These are phyloP conservation scores for Gymnopilus junonius DNA, from an alignment of 768 basidiomycete genomes.

Conservation along the genomic window DNA sequence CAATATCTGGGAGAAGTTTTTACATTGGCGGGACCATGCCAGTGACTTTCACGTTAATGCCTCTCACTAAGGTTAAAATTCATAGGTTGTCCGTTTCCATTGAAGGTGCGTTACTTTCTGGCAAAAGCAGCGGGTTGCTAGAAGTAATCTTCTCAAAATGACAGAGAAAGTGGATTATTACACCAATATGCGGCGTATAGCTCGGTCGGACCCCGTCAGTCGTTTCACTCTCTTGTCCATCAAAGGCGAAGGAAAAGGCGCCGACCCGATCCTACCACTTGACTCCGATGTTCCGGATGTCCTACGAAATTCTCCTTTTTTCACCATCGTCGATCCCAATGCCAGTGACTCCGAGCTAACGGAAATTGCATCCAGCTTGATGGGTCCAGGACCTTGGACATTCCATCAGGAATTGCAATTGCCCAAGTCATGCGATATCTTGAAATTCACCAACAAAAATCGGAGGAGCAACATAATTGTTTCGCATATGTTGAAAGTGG, in stretches of 20 bases:
- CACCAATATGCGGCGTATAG: conserved; percentile 66
- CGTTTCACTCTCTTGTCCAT: conserved; percentile 68
- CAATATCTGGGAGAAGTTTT: conserved; percentile 75
- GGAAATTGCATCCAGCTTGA: conserved; percentile 59
- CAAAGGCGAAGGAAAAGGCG: conserved; percentile 56
- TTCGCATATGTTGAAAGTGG: conserved; percentile 77
- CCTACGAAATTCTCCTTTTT: conserved; percentile 68
- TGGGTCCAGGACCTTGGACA: conserved; percentile 89
- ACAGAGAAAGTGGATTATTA: conserved; percentile 85
- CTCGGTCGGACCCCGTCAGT: conserved; percentile 67
- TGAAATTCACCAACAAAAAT: conserved; percentile 85
- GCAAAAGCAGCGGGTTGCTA: neutral
- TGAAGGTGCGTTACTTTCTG: conserved; percentile 63
- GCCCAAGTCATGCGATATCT: conserved; percentile 60
- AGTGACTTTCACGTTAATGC: conserved; percentile 79
- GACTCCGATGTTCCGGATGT: conserved; percentile 69
- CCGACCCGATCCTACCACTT: conserved; percentile 76
- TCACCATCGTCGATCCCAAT: conserved; percentile 44
- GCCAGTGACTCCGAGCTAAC: conserved; percentile 49
- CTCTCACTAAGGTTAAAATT: conserved; percentile 82
- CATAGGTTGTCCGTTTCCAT: conserved; percentile 73
- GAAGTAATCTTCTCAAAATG: neutral
- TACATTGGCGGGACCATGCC: conserved; percentile 85
- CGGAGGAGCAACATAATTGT: conserved; percentile 75
- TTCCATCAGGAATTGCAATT: conserved; percentile 72